These are phyloP conservation scores for Teratosphaeria viscida DNA, from an alignment of 2,329 filamentous ascomycete species.

Conservation along the genomic window DNA sequence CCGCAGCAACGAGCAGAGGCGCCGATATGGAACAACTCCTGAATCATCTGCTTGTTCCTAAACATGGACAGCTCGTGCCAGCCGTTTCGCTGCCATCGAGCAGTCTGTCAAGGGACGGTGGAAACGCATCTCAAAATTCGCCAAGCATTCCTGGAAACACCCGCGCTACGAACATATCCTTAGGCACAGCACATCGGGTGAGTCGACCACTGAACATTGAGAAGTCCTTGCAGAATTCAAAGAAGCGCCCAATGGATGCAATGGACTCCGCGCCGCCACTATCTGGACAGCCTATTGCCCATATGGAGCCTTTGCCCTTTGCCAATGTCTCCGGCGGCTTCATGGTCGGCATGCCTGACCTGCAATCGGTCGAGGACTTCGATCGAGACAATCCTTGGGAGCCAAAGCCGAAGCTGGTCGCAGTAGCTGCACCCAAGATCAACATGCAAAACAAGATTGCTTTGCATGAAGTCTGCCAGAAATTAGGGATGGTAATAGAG, in stretches of 20 bases:
- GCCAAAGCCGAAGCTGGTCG: slow-evolving; percentile 5
- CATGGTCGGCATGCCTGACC: not conserved
- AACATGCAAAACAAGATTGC: slow-evolving; percentile 3
- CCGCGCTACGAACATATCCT: not conserved
- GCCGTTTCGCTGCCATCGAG: slow-evolving; percentile 4
- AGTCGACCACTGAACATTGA: not conserved
- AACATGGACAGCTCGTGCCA: slow-evolving; percentile 8
- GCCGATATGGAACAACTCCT: not conserved
- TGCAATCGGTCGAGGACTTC: slow-evolving; percentile 12
- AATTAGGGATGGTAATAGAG: slow-evolving; percentile 7
- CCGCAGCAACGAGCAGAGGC: not conserved
- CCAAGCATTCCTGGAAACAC: not conserved
- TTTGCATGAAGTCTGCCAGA: slow-evolving; percentile 11
- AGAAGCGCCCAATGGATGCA: not conserved
- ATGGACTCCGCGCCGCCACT: not conserved
- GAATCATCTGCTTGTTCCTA: slow-evolving; percentile 1
- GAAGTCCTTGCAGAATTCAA: not conserved
- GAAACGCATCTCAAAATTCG: not conserved
- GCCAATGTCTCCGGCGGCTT: not conserved
- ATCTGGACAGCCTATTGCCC: not conserved
- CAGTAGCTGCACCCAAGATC: not conserved
- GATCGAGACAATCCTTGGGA: slow-evolving; percentile 12
- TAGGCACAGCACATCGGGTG: not conserved
- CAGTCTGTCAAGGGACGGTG: not conserved
- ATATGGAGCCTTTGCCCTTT: not conserved